Percentiles rank a stretch among this genome's conserved stretches.
phyloP scores from a whole-genome alignment of 306 rosid species.

The Casuarina equisetifolia region DNA sequence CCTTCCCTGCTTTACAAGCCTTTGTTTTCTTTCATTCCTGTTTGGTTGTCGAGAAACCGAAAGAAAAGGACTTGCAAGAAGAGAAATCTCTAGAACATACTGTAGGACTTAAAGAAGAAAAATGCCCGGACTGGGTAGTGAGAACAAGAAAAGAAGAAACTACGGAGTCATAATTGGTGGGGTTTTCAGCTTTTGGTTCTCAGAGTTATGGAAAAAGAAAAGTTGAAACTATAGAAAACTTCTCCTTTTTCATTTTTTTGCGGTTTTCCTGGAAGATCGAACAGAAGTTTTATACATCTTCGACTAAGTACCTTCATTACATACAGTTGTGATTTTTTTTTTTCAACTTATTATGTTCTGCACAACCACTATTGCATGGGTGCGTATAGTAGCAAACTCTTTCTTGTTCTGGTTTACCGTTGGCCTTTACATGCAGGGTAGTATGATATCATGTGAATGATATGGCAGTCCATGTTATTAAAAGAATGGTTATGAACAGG shows the following conservation, averaged over 20 bases:
- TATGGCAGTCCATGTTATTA: background rate
- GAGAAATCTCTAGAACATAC: background rate
- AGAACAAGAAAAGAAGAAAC: background rate
- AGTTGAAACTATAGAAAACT: background rate
- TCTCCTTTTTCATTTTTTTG: too few relatives aligned
- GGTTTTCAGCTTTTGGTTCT: background rate
- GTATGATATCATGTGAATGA: background rate
- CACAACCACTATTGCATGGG: background rate
- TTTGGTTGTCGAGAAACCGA: background rate
- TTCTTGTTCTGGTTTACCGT: background rate
- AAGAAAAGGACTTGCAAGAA: background rate
- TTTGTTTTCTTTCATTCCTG: background rate
- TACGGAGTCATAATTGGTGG: background rate
- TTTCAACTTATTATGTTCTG: background rate
- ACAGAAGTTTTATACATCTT: too few relatives aligned
- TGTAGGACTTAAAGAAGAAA: background rate
- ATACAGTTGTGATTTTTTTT: background rate
- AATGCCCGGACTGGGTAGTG: background rate
- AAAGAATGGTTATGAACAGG: background rate
- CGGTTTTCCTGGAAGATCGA: background rate
- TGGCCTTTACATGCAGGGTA: background rate
- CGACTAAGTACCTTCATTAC: background rate
- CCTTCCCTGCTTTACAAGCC: background rate
- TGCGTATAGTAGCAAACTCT: background rate
- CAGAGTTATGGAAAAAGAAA: background rate